Evolutionary conservation across 2,329 filamentous ascomycete genomes (phyloP).

Genomic region (Claviceps africana): DNA sequence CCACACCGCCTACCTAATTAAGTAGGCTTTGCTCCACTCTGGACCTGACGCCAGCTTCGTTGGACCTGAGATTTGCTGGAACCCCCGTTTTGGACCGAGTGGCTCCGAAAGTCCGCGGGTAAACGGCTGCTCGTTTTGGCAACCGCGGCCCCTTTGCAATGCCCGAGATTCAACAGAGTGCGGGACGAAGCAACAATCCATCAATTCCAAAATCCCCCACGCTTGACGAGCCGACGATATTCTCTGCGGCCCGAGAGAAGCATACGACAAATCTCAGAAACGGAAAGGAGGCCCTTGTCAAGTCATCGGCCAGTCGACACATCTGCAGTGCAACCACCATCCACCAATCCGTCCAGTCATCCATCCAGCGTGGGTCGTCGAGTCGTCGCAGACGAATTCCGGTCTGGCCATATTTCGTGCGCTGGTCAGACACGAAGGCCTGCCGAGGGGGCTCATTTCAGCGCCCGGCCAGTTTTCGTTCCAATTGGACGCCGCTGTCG

Average conservation of each 20-base stretch:
- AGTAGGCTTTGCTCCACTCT: too few species aligned
- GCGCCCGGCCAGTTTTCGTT: background rate
- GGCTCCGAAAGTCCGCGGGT: background rate
- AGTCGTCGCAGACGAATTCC: background rate
- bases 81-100: background rate
- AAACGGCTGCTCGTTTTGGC: background rate
- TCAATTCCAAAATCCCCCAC: background rate
- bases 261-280: background rate
- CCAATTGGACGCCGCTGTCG: background rate
- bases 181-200: background rate
- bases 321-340: background rate
- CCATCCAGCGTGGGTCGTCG: background rate
- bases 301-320: background rate
- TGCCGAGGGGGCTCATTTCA: background rate
- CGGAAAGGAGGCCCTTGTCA: too few species aligned
- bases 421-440: background rate
- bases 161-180: background rate
- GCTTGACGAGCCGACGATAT: background rate
- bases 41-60: too few species aligned
- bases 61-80: too few species aligned
- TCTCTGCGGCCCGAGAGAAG: background rate
- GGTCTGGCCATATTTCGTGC: background rate
- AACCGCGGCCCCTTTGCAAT: slow-evolving; percentile 2
- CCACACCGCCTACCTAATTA: too few species aligned
- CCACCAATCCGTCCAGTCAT: background rate